These are phyloP conservation scores for Alternaria panax DNA, from an alignment of 2,329 filamentous ascomycete genomes.

Conservation along the genomic window DNA sequence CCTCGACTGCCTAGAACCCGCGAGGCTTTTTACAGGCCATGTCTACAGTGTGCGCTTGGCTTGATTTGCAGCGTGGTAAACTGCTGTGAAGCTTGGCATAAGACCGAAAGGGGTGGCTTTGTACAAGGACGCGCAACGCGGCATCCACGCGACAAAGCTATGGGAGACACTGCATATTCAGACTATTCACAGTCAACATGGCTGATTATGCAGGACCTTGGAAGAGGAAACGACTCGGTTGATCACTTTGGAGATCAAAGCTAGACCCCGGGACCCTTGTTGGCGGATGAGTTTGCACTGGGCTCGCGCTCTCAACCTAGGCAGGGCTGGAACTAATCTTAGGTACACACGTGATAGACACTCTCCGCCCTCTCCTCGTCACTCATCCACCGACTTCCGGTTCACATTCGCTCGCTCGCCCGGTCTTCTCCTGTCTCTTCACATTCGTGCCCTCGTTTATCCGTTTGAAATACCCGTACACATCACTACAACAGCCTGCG, in stretches of 20 bases:
- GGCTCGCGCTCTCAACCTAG: background rate
- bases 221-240: background rate
- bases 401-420: slow-evolving; percentile 9
- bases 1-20: background rate
- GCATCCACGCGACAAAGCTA: background rate
- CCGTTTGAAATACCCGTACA: slow-evolving; percentile 8
- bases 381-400: slow-evolving; percentile 5
- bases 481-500: slow-evolving; percentile 11
- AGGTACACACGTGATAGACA: slow-evolving; percentile 3
- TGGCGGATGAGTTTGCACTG: background rate
- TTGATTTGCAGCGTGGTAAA: background rate
- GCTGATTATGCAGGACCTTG: background rate
- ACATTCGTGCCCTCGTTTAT: slow-evolving; percentile 6
- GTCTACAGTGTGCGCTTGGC: background rate
- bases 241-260: background rate
- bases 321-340: slow-evolving; percentile 7
- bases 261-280: background rate
- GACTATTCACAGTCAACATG: background rate
- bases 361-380: slow-evolving; percentile 1
- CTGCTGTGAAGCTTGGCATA: background rate
- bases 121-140: background rate
- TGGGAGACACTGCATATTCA: background rate
- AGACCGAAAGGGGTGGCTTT: background rate
- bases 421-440: slow-evolving; percentile 7
- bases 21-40: background rate